Percentiles rank a stretch among this genome's conserved stretches.
Evolutionary conservation across 495 filamentous ascomycete species (phyloP).

Genomic region (Penicillium angulare): DNA sequence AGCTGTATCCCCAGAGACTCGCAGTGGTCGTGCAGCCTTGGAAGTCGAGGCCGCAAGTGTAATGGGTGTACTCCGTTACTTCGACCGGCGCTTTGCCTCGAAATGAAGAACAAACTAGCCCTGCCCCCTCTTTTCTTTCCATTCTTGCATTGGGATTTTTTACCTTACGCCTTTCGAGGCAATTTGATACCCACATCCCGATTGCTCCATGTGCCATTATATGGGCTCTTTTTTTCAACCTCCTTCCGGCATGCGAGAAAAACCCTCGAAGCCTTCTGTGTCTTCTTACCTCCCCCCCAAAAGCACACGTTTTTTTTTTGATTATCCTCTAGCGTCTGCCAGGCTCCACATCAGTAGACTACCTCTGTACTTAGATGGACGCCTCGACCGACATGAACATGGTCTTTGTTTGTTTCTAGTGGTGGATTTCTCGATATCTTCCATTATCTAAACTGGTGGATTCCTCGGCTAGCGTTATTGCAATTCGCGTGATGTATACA

Average conservation of each 20-base stretch:
- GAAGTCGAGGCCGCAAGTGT: constrained; percentile 86
- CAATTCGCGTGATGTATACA: constrained; percentile 21
- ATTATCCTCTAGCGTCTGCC: background rate
- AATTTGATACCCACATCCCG: constrained; percentile 45
- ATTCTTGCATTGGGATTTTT: constrained; percentile 20
- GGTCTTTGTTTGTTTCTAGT: constrained; percentile 17
- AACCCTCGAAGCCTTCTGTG: background rate
- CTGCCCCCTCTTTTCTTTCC: constrained; percentile 9
- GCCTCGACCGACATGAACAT: constrained; percentile 27
- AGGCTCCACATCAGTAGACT: constrained; percentile 1
- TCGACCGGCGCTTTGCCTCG: constrained; percentile 71
- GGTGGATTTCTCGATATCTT: constrained; percentile 4
- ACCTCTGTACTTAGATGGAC: background rate
- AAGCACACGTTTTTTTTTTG: constrained; percentile 19
- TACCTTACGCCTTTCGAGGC: constrained; percentile 8
- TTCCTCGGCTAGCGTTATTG: constrained; percentile 14
- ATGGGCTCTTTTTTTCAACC: constrained; percentile 13
- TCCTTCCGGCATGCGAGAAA: background rate
- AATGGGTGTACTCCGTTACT: constrained; percentile 78
- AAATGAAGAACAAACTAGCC: constrained; percentile 26
- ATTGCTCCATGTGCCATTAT: constrained; percentile 31
- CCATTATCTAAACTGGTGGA: constrained; percentile 14
- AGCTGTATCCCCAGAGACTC: constrained; percentile 13
- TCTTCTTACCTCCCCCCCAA: constrained; percentile 9
- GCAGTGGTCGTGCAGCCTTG: constrained; percentile 53